Base-by-base conservation (phyloP, 257 asterid genomes). In the Agastache rugosa region DNA sequence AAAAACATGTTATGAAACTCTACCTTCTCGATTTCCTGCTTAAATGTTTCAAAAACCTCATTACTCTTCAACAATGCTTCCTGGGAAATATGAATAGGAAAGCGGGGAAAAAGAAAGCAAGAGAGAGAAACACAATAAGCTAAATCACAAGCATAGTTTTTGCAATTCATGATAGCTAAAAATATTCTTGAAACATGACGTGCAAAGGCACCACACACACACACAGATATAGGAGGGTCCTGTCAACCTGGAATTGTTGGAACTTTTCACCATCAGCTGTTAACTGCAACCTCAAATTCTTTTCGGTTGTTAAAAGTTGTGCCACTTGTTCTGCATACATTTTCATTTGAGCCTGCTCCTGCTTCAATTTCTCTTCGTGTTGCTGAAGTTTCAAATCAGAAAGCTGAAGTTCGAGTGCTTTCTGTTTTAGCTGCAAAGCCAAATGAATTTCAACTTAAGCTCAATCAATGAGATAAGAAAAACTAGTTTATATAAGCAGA, bases 241-340 rank as follows among this genome's bases (percentile, higher is more conserved):
- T 39, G 44, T 39, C 74, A 67, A 90, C 99, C 98, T 95, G 99
- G 81, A 95, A 95, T 62, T 92, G 97, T 78, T 92, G 98, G 87
- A 95, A 95, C 84, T 95, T 95, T 82, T 92, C 99, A 60, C 99
- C 97, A 67, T 95, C 99, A 48, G 96, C 93, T 51, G 97, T 91
- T 80, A 95, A 76, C 80, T 95, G 99, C 76, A 84, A 76, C 87
- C 98, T 87, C 88, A 95, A 86, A 86, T 88, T 95, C 84, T 92
- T 92, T 86, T 95, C 99, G 25, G 99, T 95, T 47, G 90, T 85
- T 74, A 95, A 79, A 65, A 92, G 86, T 67, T 90, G 94, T 54
- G 98, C 79, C 47, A 95, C 91, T 81, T 95, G 99, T 78, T 95
- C 97, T 34, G 97, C 88, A 80, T 95, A 92, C 63, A 89, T 16